Evolutionary conservation across 2,329 filamentous ascomycete species (phyloP).

Genomic region (Verticillium isaacii): DNA sequence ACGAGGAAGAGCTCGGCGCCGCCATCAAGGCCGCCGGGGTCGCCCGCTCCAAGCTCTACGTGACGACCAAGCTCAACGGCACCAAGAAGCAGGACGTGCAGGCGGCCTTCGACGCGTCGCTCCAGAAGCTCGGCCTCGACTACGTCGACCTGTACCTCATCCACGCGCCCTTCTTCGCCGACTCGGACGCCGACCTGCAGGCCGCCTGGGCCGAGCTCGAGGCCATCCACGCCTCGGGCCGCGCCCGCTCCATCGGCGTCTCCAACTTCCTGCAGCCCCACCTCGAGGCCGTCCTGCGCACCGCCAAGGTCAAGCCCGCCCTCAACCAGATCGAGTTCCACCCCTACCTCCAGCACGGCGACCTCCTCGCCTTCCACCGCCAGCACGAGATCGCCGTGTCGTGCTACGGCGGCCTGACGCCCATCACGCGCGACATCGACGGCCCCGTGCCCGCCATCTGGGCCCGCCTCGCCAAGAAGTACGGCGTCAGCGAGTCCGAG

Average conservation of each 20-base stretch:
- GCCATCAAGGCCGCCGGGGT: conserved; percentile 65
- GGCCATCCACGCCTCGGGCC: conserved; percentile 61
- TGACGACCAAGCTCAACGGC: conserved; percentile 56
- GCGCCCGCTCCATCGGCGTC: conserved; percentile 67
- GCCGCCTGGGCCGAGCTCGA: conserved; percentile 56
- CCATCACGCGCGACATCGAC: conserved; percentile 38
- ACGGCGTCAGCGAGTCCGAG: conserved; percentile 50
- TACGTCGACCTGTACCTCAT: conserved; percentile 71
- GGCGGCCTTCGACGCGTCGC: conserved; percentile 52
- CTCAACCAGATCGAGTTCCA: conserved; percentile 82
- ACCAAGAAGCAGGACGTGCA: conserved; percentile 32
- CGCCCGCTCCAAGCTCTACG: conserved; percentile 63
- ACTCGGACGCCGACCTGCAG: conserved; percentile 47
- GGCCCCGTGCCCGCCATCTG: conserved; percentile 52
- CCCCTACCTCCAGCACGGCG: conserved; percentile 65
- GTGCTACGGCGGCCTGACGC: conserved; percentile 52
- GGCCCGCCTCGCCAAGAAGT: conserved; percentile 48
- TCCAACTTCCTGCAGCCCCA: conserved; percentile 64
- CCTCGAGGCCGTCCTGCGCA: conserved; percentile 50
- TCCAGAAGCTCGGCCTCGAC: conserved; percentile 61
- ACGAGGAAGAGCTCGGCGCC: conserved; percentile 65
- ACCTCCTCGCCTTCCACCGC: conserved; percentile 53
- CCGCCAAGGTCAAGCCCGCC: conserved; percentile 58
- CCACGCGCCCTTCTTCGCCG: conserved; percentile 51
- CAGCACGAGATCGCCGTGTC: conserved; percentile 51